A percentile compares a stretch with the other conserved stretches of the same genome.
These are phyloP conservation scores for Neonectria coccinea DNA, from an alignment of 2,329 filamentous ascomycete genomes.

Conservation along the genomic window DNA sequence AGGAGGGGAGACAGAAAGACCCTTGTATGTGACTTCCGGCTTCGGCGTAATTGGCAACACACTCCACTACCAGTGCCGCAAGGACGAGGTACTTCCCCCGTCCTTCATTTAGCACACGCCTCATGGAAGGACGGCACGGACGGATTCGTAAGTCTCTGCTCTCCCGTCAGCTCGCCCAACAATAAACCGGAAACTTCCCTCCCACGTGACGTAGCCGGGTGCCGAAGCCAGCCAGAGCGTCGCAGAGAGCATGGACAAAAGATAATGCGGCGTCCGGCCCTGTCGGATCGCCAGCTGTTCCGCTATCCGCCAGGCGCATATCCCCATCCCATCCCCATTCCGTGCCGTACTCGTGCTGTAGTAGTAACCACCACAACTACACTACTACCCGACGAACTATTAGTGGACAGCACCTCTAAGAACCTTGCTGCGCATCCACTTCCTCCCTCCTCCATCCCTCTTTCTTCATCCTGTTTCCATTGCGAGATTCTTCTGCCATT, in stretches of 20 bases:
- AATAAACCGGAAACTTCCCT: slow-evolving; percentile 10
- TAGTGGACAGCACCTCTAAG: slow-evolving; percentile 39
- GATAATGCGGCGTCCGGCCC: slow-evolving; percentile 29
- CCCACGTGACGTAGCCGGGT: slow-evolving; percentile 21
- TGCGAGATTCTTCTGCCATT: slow-evolving; percentile 16
- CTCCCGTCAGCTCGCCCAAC: slow-evolving; percentile 17
- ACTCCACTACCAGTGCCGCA: background rate
- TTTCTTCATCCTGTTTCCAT: slow-evolving; percentile 23
- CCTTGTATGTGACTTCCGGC: slow-evolving; percentile 10
- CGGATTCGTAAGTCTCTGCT: slow-evolving; percentile 14
- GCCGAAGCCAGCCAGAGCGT: slow-evolving; percentile 14
- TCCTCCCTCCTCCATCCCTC: slow-evolving; percentile 39
- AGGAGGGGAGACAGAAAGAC: background rate
- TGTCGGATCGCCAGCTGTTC: slow-evolving; percentile 45
- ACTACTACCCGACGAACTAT: slow-evolving; percentile 34
- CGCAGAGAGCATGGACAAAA: slow-evolving; percentile 15
- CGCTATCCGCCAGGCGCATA: slow-evolving; percentile 32
- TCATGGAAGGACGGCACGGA: background rate
- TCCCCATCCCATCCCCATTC: slow-evolving; percentile 24
- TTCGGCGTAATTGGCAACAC: background rate
- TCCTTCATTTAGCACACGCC: background rate
- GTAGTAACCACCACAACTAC: slow-evolving; percentile 34
- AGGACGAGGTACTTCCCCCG: background rate
- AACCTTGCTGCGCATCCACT: slow-evolving; percentile 45
- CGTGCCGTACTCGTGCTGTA: slow-evolving; percentile 26